Evolutionary conservation across 192 early-diverging fungal genomes (phyloP).

Genomic region (Haplosporangium gracile): DNA sequence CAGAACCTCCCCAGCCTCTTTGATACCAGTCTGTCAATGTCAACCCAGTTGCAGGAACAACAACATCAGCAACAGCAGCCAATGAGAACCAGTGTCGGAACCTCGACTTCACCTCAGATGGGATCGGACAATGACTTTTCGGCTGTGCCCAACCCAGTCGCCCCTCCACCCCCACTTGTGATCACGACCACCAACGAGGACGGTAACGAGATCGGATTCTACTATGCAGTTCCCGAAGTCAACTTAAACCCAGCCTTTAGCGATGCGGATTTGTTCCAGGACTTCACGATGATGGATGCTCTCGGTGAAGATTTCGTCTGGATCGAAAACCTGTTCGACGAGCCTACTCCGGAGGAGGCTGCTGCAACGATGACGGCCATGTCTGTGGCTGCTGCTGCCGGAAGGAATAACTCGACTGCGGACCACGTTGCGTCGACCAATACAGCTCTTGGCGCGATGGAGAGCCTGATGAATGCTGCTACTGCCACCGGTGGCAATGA

Average conservation of each 20-base stretch:
- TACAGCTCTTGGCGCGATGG: background rate
- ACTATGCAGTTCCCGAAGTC: slow-evolving; percentile 46
- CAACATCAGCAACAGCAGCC: slow-evolving; percentile 25
- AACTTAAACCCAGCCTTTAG: slow-evolving; percentile 51
- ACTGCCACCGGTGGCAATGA: background rate
- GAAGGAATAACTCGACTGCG: background rate
- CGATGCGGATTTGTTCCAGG: slow-evolving; percentile 50
- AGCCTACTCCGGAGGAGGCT: slow-evolving; percentile 40
- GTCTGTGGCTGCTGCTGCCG: slow-evolving; percentile 52
- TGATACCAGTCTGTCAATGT: slow-evolving; percentile 33
- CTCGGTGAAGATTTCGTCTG: slow-evolving; percentile 54
- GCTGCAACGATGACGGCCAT: slow-evolving; percentile 44
- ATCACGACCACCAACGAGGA: slow-evolving; percentile 55
- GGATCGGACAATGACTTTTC: slow-evolving; percentile 13
- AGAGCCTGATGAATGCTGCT: background rate
- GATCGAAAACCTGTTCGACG: slow-evolving; percentile 55
- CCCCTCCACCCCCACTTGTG: slow-evolving; percentile 36
- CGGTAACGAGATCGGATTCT: slow-evolving; percentile 51
- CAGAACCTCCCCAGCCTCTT: slow-evolving; percentile 44
- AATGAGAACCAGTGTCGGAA: slow-evolving; percentile 29
- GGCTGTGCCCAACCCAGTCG: background rate
- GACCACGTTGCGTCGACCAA: background rate
- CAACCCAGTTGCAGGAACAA: slow-evolving; percentile 18
- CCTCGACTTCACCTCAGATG: slow-evolving; percentile 44
- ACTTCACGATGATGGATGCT: slow-evolving; percentile 55